Evolutionary conservation across 2,329 filamentous ascomycete species (phyloP).

Genomic region (Ophiostoma perfectum): DNA sequence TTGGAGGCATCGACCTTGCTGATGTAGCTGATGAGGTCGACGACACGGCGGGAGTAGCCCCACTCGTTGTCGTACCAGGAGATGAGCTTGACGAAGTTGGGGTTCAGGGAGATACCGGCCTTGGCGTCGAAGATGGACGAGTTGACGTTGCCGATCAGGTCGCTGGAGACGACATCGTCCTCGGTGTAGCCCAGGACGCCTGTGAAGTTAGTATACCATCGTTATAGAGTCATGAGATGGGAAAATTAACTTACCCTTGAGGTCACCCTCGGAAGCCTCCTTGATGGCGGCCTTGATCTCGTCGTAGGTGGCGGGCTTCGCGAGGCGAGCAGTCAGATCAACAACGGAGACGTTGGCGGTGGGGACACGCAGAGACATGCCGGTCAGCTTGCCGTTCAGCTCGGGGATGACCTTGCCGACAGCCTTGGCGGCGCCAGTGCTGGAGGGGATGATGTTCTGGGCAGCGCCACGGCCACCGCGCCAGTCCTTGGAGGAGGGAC

Average conservation of each 20-base stretch:
- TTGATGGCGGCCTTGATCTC: slow-evolving; percentile 91
- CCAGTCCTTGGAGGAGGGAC: slow-evolving; percentile 98
- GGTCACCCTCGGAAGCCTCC: slow-evolving; percentile 72
- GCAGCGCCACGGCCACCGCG: slow-evolving; percentile 97
- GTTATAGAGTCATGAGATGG: no score
- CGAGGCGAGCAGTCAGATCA: slow-evolving; percentile 87
- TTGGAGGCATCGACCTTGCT: slow-evolving; percentile 66
- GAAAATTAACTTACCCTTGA: slow-evolving; percentile 54
- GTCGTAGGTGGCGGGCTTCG: slow-evolving; percentile 84
- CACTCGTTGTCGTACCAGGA: slow-evolving; percentile 99
- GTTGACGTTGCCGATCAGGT: slow-evolving; percentile 85
- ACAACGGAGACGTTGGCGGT: slow-evolving; percentile 99
- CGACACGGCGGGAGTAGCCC: slow-evolving; percentile 95
- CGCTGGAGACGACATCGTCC: slow-evolving; percentile 91
- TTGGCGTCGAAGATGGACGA: slow-evolving; percentile 99
- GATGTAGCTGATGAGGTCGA: slow-evolving; percentile 75
- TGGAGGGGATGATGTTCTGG: slow-evolving; percentile 99
- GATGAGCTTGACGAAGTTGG: slow-evolving; percentile 98
- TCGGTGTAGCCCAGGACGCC: slow-evolving; percentile 88
- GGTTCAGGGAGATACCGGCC: slow-evolving; percentile 97
- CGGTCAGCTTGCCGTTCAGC: slow-evolving; percentile 98
- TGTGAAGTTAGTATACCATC: no score
- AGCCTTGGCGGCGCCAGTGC: slow-evolving; percentile 98
- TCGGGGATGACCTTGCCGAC: slow-evolving; percentile 99
- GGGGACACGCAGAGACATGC: slow-evolving; percentile 99